These are phyloP conservation scores for Crithidia acanthocephali DNA, from an alignment of 208 protist genomes.

Conservation along the genomic window DNA sequence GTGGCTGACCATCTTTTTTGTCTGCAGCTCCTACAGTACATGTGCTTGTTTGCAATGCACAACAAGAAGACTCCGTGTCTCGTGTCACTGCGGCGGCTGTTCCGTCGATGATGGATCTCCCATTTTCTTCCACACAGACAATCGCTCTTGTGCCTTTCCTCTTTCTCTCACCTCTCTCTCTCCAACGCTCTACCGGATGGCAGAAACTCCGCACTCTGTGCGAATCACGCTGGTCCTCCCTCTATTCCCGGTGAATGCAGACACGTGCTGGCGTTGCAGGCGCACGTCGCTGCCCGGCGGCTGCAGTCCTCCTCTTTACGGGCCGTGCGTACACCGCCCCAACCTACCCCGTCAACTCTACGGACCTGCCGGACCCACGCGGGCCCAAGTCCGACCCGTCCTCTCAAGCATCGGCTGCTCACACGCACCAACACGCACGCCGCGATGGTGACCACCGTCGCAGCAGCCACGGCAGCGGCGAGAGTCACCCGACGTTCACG, in stretches of 20 bases:
- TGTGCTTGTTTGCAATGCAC: too few species aligned
- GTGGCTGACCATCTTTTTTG: too few species aligned
- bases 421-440: neutral
- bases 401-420: neutral
- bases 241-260: neutral
- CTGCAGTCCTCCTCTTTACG: neutral
- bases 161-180: too few species aligned
- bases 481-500: conserved; percentile 1
- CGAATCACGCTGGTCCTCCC: too few species aligned
- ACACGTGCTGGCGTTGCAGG: neutral
- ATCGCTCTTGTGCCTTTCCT: neutral
- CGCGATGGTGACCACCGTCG: neutral
- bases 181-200: too few species aligned
- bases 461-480: neutral
- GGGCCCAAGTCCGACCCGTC: neutral
- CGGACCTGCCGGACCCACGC: conserved; percentile 10
- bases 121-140: neutral
- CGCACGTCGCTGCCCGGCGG: too few species aligned
- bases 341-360: conserved; percentile 1
- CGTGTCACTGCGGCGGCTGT: too few species aligned
- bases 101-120: neutral
- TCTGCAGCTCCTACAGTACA: too few species aligned
- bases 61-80: too few species aligned
- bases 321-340: conserved; percentile 9
- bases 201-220: too few species aligned